phyloP scores from a whole-genome alignment of 768 basidiomycete genomes.

The Fomitopsis pulvina region DNA sequence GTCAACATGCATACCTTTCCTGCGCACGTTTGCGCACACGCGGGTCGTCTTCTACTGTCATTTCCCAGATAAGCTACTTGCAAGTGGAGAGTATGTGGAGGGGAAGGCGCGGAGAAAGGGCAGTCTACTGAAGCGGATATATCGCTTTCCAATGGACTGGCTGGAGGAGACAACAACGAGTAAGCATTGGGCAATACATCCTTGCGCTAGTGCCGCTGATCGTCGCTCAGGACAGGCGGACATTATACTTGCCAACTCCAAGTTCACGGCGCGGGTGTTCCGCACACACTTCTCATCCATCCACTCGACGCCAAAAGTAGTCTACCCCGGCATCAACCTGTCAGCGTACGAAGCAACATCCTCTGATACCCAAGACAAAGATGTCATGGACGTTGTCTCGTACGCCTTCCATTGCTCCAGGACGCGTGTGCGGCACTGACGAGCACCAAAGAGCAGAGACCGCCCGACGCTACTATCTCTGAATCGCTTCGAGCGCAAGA shows the following conservation, averaged over 20 bases:
- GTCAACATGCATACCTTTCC: constrained; percentile 83
- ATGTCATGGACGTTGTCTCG: constrained; percentile 52
- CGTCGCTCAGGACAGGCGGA: constrained; percentile 71
- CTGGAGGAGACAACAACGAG: constrained; percentile 87
- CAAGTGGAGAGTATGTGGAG: constrained; percentile 60
- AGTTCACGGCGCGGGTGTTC: constrained; percentile 83
- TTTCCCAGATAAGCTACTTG: constrained; percentile 92
- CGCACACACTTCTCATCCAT: constrained; percentile 69
- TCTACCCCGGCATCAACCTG: constrained; percentile 94
- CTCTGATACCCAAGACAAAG: constrained; percentile 37
- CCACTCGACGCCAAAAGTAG: constrained; percentile 53
- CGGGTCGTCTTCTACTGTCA: constrained; percentile 97
- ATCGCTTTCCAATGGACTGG: constrained; percentile 86
- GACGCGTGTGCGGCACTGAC: neutral
- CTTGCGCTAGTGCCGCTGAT: neutral
- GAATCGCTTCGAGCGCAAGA: constrained; percentile 95
- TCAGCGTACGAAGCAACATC: constrained; percentile 50
- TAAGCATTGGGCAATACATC: constrained; percentile 29
- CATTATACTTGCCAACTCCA: constrained; percentile 85
- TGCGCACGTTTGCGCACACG: constrained; percentile 59
- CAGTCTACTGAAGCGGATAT: constrained; percentile 61
- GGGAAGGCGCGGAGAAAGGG: constrained; percentile 37
- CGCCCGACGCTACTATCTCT: constrained; percentile 78
- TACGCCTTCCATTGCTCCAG: constrained; percentile 29
- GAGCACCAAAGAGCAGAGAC: constrained; percentile 29